A percentile compares a stretch with the other conserved stretches of the same genome.
phyloP scores from a whole-genome alignment of 345 rosid species.

The Iberis pinnata region DNA sequence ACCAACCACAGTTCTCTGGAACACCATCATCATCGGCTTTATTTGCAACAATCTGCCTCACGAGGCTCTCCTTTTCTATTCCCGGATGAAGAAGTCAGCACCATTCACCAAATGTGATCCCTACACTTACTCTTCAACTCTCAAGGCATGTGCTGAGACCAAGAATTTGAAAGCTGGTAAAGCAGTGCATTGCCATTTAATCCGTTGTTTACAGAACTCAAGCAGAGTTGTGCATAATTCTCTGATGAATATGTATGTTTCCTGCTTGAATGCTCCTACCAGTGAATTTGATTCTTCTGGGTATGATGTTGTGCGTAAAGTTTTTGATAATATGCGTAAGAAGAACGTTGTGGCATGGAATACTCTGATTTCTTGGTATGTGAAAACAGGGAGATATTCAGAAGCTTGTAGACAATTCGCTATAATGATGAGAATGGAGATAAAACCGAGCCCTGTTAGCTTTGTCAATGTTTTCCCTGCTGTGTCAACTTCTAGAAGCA shows the following conservation, averaged over 20 bases:
- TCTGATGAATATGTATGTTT: slow-evolving; percentile 66
- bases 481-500: slow-evolving; percentile 38
- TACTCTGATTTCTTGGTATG: slow-evolving; percentile 73
- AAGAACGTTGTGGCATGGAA: slow-evolving; percentile 81
- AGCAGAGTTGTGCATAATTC: slow-evolving; percentile 76
- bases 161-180: slow-evolving; percentile 47
- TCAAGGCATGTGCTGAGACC: slow-evolving; percentile 74
- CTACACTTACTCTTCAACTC: slow-evolving; percentile 76
- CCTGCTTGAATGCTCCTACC: slow-evolving; percentile 36
- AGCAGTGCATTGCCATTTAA: slow-evolving; percentile 72
- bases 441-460: slow-evolving; percentile 62
- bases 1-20: slow-evolving; percentile 71
- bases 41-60: slow-evolving; percentile 71
- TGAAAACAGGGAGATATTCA: slow-evolving; percentile 47
- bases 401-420: slow-evolving; percentile 53
- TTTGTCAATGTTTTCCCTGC: slow-evolving; percentile 82
- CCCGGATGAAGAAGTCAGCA: slow-evolving; percentile 51
- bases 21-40: slow-evolving; percentile 78
- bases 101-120: slow-evolving; percentile 48
- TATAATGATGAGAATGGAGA: slow-evolving; percentile 57
- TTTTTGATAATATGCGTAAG: slow-evolving; percentile 56
- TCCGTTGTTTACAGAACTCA: slow-evolving; percentile 55
- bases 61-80: slow-evolving; percentile 63
- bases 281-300: slow-evolving; percentile 24
- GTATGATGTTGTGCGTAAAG: slow-evolving; percentile 52